Conservation (phyloP, 108 stramenopile genomes). For the Skeletonema grethae region DNA sequence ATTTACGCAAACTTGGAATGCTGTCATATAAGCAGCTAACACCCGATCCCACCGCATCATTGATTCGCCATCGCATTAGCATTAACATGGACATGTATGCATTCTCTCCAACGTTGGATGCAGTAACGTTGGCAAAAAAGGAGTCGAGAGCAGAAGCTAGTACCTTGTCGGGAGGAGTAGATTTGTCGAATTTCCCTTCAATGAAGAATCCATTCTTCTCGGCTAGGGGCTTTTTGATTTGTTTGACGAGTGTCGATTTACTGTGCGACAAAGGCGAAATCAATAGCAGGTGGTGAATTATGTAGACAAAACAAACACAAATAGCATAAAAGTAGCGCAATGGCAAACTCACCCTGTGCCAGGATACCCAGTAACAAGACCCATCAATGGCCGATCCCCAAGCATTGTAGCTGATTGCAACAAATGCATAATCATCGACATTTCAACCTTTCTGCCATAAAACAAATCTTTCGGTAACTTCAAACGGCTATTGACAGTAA, state of each 20-base stretch:
- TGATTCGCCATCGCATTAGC: slow-evolving; percentile 29
- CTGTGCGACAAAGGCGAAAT: neutral
- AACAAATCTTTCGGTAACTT: slow-evolving; percentile 16
- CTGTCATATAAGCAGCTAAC: slow-evolving; percentile 16
- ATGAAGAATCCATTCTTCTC: slow-evolving; percentile 16
- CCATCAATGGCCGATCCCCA: slow-evolving; percentile 31
- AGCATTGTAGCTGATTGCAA: slow-evolving; percentile 14
- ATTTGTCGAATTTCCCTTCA: slow-evolving; percentile 29
- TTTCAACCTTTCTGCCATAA: slow-evolving; percentile 32
- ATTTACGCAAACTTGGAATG: slow-evolving; percentile 25
- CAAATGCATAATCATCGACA: slow-evolving; percentile 30
- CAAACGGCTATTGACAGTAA: neutral
- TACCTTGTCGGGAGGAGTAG: slow-evolving; percentile 24
- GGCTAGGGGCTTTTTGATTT: slow-evolving; percentile 24
- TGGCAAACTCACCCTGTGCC: slow-evolving; percentile 21
- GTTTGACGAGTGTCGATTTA: slow-evolving; percentile 30
- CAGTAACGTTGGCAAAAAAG: slow-evolving; percentile 8
- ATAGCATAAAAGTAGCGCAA: too few species aligned
- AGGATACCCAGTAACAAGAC: slow-evolving; percentile 28
- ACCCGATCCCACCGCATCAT: slow-evolving; percentile 27
- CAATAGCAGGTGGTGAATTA: too few species aligned
- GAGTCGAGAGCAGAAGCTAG: slow-evolving; percentile 15
- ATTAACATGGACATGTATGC: slow-evolving; percentile 8
- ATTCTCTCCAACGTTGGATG: slow-evolving; percentile 1
- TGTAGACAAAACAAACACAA: too few species aligned